Evolutionary conservation across 2,329 filamentous ascomycete species (phyloP).

Genomic region (Botrytis aclada): DNA sequence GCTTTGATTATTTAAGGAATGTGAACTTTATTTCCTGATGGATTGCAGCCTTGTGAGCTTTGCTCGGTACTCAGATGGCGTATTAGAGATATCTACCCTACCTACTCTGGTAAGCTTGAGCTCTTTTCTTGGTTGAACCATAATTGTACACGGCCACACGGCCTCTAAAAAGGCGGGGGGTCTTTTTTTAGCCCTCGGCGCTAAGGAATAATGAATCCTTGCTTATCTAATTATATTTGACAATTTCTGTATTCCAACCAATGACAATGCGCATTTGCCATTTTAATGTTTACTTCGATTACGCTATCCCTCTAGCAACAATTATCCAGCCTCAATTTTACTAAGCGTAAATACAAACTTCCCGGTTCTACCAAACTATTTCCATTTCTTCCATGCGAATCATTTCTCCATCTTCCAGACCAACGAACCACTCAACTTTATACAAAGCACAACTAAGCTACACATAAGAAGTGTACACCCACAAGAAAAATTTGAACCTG

Average conservation of each 20-base stretch:
- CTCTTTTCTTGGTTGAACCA: not conserved
- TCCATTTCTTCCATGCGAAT: slow-evolving; percentile 13
- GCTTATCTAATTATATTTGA: slow-evolving; percentile 4
- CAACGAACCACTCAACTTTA: not conserved
- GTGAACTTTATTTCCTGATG: not conserved
- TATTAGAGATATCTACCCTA: not conserved
- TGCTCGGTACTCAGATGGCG: not conserved
- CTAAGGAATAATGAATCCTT: not conserved
- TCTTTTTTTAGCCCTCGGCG: not conserved
- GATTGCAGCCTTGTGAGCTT: slow-evolving; percentile 21
- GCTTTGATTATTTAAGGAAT: slow-evolving; percentile 2
- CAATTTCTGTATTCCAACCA: not conserved
- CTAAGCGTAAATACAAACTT: slow-evolving; percentile 10
- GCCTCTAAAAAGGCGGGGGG: slow-evolving; percentile 10
- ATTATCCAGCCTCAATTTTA: slow-evolving; percentile 4
- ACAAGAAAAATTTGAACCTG: not conserved
- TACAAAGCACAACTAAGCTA: slow-evolving; percentile 7
- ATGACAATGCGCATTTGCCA: not conserved
- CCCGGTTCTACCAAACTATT: slow-evolving; percentile 11
- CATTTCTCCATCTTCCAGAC: slow-evolving; percentile 16
- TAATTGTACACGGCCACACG: slow-evolving; percentile 3
- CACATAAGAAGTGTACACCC: slow-evolving; percentile 4
- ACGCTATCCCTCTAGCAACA: slow-evolving; percentile 7
- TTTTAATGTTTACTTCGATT: not conserved
- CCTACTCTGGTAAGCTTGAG: not conserved